Evolutionary conservation across 352 stramenopile species (phyloP).

Genomic region (Phytophthora cryptogea): DNA sequence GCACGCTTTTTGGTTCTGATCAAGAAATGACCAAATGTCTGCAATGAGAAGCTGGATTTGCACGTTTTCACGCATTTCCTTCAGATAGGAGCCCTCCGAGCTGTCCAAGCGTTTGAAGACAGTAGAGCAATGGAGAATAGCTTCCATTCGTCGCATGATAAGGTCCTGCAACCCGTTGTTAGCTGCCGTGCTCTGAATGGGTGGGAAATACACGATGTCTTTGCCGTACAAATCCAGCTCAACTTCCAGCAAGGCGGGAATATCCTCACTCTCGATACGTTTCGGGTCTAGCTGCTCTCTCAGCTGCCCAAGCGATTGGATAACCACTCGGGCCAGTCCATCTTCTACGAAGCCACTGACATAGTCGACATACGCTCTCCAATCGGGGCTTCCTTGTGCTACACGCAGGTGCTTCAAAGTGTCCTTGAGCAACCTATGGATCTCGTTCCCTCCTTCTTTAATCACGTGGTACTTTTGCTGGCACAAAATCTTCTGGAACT

Average conservation of each 20-base stretch:
- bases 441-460: constrained; percentile 89
- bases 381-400: constrained; percentile 90
- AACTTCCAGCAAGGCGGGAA: constrained; percentile 89
- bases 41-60: constrained; percentile 76
- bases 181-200: constrained; percentile 47
- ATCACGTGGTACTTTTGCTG: constrained; percentile 86
- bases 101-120: constrained; percentile 89
- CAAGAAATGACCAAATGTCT: constrained; percentile 81
- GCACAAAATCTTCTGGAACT: constrained; percentile 75
- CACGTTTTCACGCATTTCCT: constrained; percentile 88
- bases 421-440: constrained; percentile 90
- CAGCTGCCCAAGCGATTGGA: constrained; percentile 71
- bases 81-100: constrained; percentile 87
- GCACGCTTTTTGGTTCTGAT: constrained; percentile 76
- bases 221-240: constrained; percentile 91
- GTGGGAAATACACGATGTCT: constrained; percentile 82
- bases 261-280: constrained; percentile 81
- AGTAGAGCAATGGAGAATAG: constrained; percentile 63
- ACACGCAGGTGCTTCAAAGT: constrained; percentile 90
- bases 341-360: constrained; percentile 91
- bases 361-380: constrained; percentile 93
- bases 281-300: constrained; percentile 85
- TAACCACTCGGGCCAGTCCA: constrained; percentile 71
- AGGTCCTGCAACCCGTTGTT: constrained; percentile 69
- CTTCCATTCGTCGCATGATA: constrained; percentile 68